Conservation (phyloP, 495 filamentous ascomycete genomes). For the Antarctomyces pellizariae region DNA sequence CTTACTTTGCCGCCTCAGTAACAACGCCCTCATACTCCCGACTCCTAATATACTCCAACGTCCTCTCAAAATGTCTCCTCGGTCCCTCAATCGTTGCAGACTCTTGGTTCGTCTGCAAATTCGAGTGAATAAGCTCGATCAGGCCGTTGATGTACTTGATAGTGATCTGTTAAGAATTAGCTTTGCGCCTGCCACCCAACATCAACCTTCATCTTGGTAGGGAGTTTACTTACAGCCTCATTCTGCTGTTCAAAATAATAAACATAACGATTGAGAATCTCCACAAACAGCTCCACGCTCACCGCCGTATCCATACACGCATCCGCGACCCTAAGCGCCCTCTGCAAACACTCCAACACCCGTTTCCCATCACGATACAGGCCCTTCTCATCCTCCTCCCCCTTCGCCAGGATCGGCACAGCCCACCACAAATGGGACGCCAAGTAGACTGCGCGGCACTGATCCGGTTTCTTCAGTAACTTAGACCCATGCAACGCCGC, state of each 20-base stretch:
- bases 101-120: constrained; percentile 69
- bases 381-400: constrained; percentile 62
- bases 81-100: constrained; percentile 61
- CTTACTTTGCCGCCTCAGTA: constrained; percentile 10
- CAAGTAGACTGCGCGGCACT: constrained; percentile 87
- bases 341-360: constrained; percentile 86
- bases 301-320: constrained; percentile 99
- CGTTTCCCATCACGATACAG: constrained; percentile 93
- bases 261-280: constrained; percentile 93
- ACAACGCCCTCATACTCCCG: constrained; percentile 82
- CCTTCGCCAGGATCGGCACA: constrained; percentile 58
- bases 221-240: constrained; percentile 45
- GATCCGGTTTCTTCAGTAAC: constrained; percentile 90
- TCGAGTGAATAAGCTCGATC: constrained; percentile 94
- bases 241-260: constrained; percentile 99
- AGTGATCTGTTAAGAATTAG: constrained; percentile 38
- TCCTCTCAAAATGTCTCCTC: constrained; percentile 77
- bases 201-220: background rate
- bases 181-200: constrained; percentile 1
- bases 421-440: constrained; percentile 98
- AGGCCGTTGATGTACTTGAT: constrained; percentile 96
- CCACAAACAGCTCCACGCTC: constrained; percentile 90
- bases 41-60: constrained; percentile 73
- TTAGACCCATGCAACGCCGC: constrained; percentile 92
- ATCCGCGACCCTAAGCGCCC: constrained; percentile 85